Evolutionary conservation across 2,329 filamentous ascomycete species (phyloP).

Genomic region (Apiospora marii): DNA sequence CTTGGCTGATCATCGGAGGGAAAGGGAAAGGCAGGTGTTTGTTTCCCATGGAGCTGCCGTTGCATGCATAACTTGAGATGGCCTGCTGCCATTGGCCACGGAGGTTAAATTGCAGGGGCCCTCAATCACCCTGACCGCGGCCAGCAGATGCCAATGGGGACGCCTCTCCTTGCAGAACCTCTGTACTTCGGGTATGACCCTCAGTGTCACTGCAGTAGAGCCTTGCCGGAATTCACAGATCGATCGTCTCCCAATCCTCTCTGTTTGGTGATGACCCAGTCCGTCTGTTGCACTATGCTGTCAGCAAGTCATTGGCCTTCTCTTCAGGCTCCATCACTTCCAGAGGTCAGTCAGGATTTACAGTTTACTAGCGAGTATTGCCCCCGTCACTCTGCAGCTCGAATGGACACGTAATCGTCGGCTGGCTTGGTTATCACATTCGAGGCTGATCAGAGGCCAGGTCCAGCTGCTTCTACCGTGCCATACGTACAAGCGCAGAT

Average conservation of each 20-base stretch:
- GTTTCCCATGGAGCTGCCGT: neutral
- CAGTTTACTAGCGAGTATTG: conserved; percentile 20
- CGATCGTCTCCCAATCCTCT: conserved; percentile 2
- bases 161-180: conserved; percentile 11
- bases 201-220: conserved; percentile 18
- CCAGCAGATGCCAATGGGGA: conserved; percentile 1
- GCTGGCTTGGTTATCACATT: neutral
- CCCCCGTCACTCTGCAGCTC: conserved; percentile 6
- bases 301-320: conserved; percentile 19
- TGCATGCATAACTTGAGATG: conserved; percentile 13
- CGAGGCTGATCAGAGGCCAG: neutral
- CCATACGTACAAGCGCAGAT: neutral
- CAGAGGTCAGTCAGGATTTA: conserved; percentile 7
- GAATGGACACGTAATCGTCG: neutral
- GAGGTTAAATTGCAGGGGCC: conserved; percentile 24
- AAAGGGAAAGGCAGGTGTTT: neutral
- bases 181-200: conserved; percentile 20
- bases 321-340: conserved; percentile 6
- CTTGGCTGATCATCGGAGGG: neutral
- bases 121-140: neutral
- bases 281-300: conserved; percentile 7
- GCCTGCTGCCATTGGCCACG: conserved; percentile 17
- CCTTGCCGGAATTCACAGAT: conserved; percentile 13
- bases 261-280: neutral
- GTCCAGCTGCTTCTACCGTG: neutral